These are phyloP conservation scores for Cryptococcus sp. DNA, from an alignment of 1,284 basidiomycete genomes.

Conservation along the genomic window DNA sequence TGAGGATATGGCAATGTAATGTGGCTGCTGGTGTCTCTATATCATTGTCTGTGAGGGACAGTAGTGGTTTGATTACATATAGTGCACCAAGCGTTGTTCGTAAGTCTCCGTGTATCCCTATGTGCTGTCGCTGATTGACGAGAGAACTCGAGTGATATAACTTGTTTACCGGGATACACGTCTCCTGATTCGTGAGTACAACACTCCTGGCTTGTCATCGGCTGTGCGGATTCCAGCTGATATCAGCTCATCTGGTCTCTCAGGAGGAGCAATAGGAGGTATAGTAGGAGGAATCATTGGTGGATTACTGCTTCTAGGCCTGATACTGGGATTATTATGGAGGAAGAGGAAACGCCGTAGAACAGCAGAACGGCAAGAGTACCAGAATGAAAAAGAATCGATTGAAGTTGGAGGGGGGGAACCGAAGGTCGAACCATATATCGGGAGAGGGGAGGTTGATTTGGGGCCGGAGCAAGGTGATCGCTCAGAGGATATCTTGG, in stretches of 20 bases:
- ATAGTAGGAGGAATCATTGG: background rate
- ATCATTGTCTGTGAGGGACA: background rate
- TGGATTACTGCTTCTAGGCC: background rate
- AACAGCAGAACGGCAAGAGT: background rate
- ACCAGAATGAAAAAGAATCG: background rate
- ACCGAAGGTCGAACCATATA: background rate
- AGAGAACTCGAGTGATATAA: background rate
- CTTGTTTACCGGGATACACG: background rate
- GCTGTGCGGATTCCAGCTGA: too few relatives aligned
- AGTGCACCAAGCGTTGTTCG: background rate
- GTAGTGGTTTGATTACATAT: background rate
- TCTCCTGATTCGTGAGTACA: background rate
- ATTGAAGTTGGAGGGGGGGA: background rate
- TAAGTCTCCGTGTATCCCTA: background rate
- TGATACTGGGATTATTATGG: background rate
- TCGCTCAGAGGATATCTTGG: background rate
- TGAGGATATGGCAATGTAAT: background rate
- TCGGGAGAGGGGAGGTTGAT: background rate
- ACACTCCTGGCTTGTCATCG: too few relatives aligned
- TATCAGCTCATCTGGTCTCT: background rate
- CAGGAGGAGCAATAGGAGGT: background rate
- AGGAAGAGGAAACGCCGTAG: background rate
- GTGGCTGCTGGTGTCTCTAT: background rate
- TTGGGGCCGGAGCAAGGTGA: background rate
- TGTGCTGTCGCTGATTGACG: background rate